Evolutionary conservation across 768 basidiomycete genomes (phyloP).

Genomic region (Amanita exitialis): DNA sequence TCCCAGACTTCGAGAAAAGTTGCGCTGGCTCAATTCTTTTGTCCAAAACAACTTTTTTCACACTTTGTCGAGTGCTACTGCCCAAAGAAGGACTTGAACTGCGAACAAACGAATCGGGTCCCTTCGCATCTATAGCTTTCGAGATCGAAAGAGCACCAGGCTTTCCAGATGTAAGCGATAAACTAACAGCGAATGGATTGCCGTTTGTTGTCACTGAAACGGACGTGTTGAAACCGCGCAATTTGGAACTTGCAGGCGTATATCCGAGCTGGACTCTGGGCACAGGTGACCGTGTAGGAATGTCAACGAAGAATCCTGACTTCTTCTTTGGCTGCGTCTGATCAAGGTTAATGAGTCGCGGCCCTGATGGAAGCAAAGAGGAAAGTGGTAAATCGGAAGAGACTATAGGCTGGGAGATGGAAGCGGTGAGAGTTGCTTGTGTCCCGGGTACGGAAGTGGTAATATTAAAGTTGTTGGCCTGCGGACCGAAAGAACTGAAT

Average conservation of each 20-base stretch:
- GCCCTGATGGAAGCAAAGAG: slow-evolving; percentile 64
- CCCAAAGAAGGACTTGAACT: slow-evolving; percentile 58
- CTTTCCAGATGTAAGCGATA: slow-evolving; percentile 47
- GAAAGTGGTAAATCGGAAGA: slow-evolving; percentile 64
- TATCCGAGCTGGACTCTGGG: slow-evolving; percentile 59
- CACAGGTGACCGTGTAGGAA: slow-evolving; percentile 61
- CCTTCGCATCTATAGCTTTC: slow-evolving; percentile 49
- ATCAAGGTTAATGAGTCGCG: slow-evolving; percentile 51
- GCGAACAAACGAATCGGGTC: slow-evolving; percentile 25
- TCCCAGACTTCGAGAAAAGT: slow-evolving; percentile 45
- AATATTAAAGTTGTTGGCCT: slow-evolving; percentile 24
- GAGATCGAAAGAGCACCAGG: slow-evolving; percentile 40
- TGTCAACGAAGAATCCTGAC: slow-evolving; percentile 64
- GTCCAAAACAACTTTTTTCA: slow-evolving; percentile 88
- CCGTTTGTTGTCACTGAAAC: slow-evolving; percentile 25
- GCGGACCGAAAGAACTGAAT: slow-evolving; percentile 29
- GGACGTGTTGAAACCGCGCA: slow-evolving; percentile 61
- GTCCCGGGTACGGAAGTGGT: slow-evolving; percentile 32
- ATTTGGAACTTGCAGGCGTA: slow-evolving; percentile 54
- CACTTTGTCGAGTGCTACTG: slow-evolving; percentile 64
- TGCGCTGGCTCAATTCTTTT: slow-evolving; percentile 74
- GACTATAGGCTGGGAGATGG: slow-evolving; percentile 75
- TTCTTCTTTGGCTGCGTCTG: slow-evolving; percentile 63
- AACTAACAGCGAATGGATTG: slow-evolving; percentile 25
- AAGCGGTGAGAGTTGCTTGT: slow-evolving; percentile 64